A percentile compares a stretch with the other conserved stretches of the same genome.
Evolutionary conservation across 176 grass and related monocot genomes (phyloP).

Genomic region (Ampelocalamus luodianensis): DNA sequence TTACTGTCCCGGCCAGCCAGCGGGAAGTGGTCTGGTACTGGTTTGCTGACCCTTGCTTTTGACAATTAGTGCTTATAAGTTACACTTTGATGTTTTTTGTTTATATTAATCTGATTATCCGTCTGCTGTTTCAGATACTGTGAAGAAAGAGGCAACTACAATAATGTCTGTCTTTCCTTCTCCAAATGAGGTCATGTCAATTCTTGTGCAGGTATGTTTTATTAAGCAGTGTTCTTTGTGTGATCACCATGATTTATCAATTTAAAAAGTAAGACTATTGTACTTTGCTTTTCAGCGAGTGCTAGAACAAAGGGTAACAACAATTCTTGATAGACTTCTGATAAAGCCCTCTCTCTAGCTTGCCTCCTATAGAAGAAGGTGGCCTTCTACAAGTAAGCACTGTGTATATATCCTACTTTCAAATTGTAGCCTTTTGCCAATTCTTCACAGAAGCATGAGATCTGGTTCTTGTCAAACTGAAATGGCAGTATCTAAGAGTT

Average conservation of each 20-base stretch:
- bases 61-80: not conserved
- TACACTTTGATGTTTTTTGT: slow-evolving; percentile 20
- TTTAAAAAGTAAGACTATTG: slow-evolving; percentile 49
- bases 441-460: slow-evolving; percentile 26
- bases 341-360: slow-evolving; percentile 87
- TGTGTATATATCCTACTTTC: slow-evolving; percentile 34
- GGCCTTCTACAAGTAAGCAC: slow-evolving; percentile 78
- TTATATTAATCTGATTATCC: slow-evolving; percentile 40
- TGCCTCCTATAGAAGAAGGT: slow-evolving; percentile 82
- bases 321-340: slow-evolving; percentile 94
- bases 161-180: slow-evolving; percentile 97
- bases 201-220: slow-evolving; percentile 88
- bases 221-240: slow-evolving; percentile 31
- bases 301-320: slow-evolving; percentile 91
- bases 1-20: too few relatives aligned
- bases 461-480: slow-evolving; percentile 45
- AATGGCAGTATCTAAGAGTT: slow-evolving; percentile 86
- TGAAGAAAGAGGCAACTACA: slow-evolving; percentile 88
- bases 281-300: slow-evolving; percentile 76
- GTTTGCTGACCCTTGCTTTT: too few relatives aligned
- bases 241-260: slow-evolving; percentile 39
- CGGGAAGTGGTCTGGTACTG: too few relatives aligned
- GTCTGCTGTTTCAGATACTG: slow-evolving; percentile 74
- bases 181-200: slow-evolving; percentile 98
- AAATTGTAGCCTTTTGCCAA: slow-evolving; percentile 36